Evolutionary conservation across 306 rosid species (phyloP), one percentile per base, ranked within the genome.

Genomic region (Casuarina equisetifolia): DNA sequence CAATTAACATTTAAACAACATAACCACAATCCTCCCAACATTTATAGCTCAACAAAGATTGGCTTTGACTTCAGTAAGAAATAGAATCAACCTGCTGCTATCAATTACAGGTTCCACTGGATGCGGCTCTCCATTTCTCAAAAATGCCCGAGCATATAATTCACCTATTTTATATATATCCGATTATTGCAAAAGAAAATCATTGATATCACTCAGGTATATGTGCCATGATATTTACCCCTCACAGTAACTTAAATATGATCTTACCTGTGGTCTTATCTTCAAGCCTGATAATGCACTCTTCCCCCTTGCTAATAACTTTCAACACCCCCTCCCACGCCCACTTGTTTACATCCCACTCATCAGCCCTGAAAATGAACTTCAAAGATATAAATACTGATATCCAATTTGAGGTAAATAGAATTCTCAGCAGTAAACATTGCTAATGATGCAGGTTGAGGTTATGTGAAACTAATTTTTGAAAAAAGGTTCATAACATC

Each of bases 341-440:
- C 99, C 99, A 95, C 85, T 91, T 92, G 85, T 95, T 95, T 68
- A 92, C 99, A 92, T 95, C 97, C 99, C 99, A 95, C 70, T 95
- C 99, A 86, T 95, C 99, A 76, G 99, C 99, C 96, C 99, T 91
- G 84, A 69, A 25, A 84, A 88, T 63, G 57, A 81, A 88, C 72
- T 83, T 86, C 76, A 51, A n/a, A 69, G 19, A 69, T 54, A 49
- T 82, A 76, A 83, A 80, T 78, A 80, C 51, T 15, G 78, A 46
- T 57, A 67, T 48, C 74, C 66, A 64, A 44, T 57, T 76, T 39
- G 43, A 74, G 73, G 46, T 19, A 73, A n/a, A 62, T n/a, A 72
- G 66, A 78, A 80, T 48, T 76, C 52, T 46, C 38, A 15, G 25
- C 20, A 74, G 51, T 74, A 54, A 19, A 12, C 40, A 10, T 35